Evolutionary conservation across 768 basidiomycete genomes (phyloP).

Genomic region (Suillus discolor): DNA sequence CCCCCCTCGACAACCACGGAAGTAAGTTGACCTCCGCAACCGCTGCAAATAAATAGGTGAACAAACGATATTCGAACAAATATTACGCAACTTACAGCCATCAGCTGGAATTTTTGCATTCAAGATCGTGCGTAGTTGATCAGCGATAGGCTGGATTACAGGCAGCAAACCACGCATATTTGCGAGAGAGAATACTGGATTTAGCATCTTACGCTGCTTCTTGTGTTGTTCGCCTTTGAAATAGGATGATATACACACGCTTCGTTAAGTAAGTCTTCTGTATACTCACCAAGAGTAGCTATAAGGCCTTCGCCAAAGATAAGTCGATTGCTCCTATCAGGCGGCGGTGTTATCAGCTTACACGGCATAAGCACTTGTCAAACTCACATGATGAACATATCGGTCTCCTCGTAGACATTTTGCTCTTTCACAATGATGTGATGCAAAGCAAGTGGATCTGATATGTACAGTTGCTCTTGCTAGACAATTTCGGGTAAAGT

Average conservation of each 20-base stretch:
- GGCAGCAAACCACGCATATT: conserved; percentile 35
- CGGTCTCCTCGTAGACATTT: conserved; percentile 39
- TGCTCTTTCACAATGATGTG: conserved; percentile 40
- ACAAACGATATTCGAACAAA: not conserved
- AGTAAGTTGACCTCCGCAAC: conserved; percentile 35
- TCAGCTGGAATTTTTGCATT: conserved; percentile 24
- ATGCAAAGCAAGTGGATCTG: conserved; percentile 40
- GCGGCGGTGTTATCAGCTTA: not conserved
- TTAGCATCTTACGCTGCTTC: conserved; percentile 36
- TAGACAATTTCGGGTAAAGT: conserved; percentile 13
- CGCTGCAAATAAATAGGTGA: conserved; percentile 16
- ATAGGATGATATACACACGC: conserved; percentile 8
- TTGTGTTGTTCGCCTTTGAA: conserved; percentile 30
- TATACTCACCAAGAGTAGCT: conserved; percentile 37
- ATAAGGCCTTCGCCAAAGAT: conserved; percentile 42
- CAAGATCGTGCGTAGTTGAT: conserved; percentile 25
- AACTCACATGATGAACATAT: conserved; percentile 35
- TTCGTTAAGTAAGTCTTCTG: not conserved
- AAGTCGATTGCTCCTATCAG: conserved; percentile 26
- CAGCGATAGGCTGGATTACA: conserved; percentile 36
- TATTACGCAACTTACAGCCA: conserved; percentile 17
- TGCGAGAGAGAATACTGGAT: conserved; percentile 33
- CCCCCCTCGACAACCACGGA: conserved; percentile 34
- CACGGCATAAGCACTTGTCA: not conserved
- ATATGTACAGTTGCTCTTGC: conserved; percentile 36